A percentile compares a stretch with the other conserved stretches of the same genome.
Conservation (phyloP, 2,329 filamentous ascomycete genomes). For the Ampelomyces quisqualis region DNA sequence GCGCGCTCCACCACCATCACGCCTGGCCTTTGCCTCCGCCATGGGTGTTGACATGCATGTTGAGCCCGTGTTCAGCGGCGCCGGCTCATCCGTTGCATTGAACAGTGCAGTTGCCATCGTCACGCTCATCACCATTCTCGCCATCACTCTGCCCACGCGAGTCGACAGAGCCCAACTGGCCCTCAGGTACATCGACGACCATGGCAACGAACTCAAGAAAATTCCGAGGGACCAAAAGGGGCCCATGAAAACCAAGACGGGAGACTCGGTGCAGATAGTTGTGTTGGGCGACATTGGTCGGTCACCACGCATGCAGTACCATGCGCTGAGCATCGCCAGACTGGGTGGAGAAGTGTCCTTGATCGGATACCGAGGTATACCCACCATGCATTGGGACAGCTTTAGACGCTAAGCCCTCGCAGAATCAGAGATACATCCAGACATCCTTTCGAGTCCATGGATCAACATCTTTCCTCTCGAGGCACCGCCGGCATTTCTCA, state of each 20-base stretch:
- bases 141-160: slow-evolving; percentile 46
- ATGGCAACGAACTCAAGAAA: slow-evolving; percentile 24
- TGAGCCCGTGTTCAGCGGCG: no score
- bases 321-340: slow-evolving; percentile 86
- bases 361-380: slow-evolving; percentile 68
- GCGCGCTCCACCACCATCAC: slow-evolving; percentile 15
- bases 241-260: slow-evolving; percentile 29
- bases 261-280: slow-evolving; percentile 71
- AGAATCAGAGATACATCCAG: slow-evolving; percentile 81
- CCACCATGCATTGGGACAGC: no score
- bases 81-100: slow-evolving; percentile 43
- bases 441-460: slow-evolving; percentile 66
- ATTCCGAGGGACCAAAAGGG: slow-evolving; percentile 25
- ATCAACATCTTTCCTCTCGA: slow-evolving; percentile 72
- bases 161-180: slow-evolving; percentile 47
- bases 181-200: slow-evolving; percentile 22
- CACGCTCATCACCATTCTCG: neutral
- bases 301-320: slow-evolving; percentile 98
- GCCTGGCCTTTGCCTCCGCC: slow-evolving; percentile 7
- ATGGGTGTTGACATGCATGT: no score
- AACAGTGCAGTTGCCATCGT: slow-evolving; percentile 27
- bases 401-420: no score
- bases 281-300: slow-evolving; percentile 94
- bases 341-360: slow-evolving; percentile 79
- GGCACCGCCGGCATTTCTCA: slow-evolving; percentile 65